These are phyloP conservation scores for Stenocarpella maydis DNA, from an alignment of 2,329 filamentous ascomycete genomes.

Conservation along the genomic window DNA sequence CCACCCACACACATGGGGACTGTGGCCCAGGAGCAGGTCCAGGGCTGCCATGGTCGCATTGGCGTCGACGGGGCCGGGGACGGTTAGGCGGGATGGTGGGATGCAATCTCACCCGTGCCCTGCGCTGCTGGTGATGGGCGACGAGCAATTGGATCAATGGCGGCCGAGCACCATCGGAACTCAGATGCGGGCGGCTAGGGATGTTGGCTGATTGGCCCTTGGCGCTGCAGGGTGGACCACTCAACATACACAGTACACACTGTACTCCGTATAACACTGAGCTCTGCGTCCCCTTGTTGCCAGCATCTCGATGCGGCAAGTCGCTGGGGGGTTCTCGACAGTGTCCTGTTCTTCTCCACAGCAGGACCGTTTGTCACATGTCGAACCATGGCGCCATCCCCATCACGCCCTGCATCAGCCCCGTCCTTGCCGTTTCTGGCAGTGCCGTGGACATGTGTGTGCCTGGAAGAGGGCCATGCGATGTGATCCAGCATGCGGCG, in stretches of 20 bases:
- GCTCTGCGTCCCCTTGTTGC: constrained; percentile 10
- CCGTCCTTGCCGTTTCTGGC: not conserved
- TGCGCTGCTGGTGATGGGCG: not conserved
- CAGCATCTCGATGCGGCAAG: too few relatives aligned
- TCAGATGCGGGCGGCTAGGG: constrained; percentile 23
- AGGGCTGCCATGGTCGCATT: not conserved
- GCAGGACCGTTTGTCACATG: not conserved
- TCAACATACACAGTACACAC: too few relatives aligned
- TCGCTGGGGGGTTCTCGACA: too few relatives aligned
- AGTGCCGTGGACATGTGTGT: not conserved
- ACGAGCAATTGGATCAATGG: constrained; percentile 19
- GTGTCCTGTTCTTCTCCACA: too few relatives aligned
- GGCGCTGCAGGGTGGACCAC: constrained; percentile 20
- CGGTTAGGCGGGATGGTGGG: constrained; percentile 23
- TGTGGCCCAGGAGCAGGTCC: constrained; percentile 10
- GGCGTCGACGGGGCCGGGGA: constrained; percentile 15
- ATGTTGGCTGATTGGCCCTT: constrained; percentile 26
- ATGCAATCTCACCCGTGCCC: constrained; percentile 16
- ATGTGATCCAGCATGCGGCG: too few relatives aligned
- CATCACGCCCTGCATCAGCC: not conserved
- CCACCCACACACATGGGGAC: constrained; percentile 11
- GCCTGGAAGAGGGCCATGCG: not conserved
- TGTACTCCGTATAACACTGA: too few relatives aligned
- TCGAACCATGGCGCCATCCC: not conserved
- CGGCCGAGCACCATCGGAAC: constrained; percentile 16